Percentiles rank a stretch among this genome's conserved stretches.
These are phyloP conservation scores for Pseudocercospora pini-densiflorae DNA, from an alignment of 2,329 filamentous ascomycete species.

Conservation along the genomic window DNA sequence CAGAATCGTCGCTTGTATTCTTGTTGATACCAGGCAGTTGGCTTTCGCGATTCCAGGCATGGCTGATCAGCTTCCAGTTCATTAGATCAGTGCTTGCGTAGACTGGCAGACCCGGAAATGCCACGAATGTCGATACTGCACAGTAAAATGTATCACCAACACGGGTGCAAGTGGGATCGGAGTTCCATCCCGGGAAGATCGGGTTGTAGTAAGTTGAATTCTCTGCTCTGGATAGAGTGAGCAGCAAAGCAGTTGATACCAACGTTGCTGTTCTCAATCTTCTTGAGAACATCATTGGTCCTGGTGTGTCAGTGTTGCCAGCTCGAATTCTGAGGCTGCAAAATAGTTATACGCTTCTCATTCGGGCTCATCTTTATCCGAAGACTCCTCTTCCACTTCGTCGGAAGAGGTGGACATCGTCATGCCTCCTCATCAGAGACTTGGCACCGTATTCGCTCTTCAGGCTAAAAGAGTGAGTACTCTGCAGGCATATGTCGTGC, in stretches of 20 bases:
- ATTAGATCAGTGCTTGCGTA: conserved; percentile 51
- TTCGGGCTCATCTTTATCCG: not conserved
- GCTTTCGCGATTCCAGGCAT: conserved; percentile 42
- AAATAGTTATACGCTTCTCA: not conserved
- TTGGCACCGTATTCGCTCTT: not conserved
- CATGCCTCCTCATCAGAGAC: not conserved
- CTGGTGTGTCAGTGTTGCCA: not conserved
- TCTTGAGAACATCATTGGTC: not conserved
- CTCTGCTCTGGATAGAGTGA: not conserved
- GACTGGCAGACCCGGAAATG: conserved; percentile 52
- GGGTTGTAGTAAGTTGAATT: conserved; percentile 46
- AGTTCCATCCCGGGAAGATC: conserved; percentile 52
- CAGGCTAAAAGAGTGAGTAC: not conserved
- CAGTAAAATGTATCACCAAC: conserved; percentile 52
- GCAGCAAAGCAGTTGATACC: not conserved
- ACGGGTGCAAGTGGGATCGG: conserved; percentile 52
- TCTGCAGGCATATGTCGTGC: not conserved
- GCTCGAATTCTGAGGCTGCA: not conserved
- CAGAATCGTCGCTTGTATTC: conserved; percentile 39
- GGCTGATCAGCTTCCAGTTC: conserved; percentile 46
- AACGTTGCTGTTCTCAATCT: not conserved
- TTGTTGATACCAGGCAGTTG: conserved; percentile 45
- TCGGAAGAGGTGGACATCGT: not conserved
- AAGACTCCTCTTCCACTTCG: not conserved
- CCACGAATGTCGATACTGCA: conserved; percentile 51